phyloP scores from a whole-genome alignment of 116 monocot genomes.

The Phalaenopsis hybrid region DNA sequence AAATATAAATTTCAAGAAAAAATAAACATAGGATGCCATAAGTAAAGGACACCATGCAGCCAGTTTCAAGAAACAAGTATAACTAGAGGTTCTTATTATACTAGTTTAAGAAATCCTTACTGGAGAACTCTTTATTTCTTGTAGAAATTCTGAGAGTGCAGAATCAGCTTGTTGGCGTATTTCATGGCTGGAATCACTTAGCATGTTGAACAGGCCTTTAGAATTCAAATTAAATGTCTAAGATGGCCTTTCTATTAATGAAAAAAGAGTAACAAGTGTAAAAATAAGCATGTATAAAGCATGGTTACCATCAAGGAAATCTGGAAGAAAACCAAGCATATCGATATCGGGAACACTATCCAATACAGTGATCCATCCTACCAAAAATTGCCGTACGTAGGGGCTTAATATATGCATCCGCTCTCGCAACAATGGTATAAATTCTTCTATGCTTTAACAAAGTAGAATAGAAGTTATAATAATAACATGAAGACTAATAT shows the following conservation, averaged over 20 bases:
- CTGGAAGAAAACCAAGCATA: constrained; percentile 99
- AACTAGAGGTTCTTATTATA: not conserved
- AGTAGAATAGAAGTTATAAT: constrained; percentile 14
- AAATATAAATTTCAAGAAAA: not conserved
- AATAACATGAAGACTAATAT: constrained; percentile 2
- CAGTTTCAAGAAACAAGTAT: not conserved
- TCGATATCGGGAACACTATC: constrained; percentile 99
- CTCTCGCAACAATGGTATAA: constrained; percentile 93
- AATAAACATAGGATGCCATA: not conserved
- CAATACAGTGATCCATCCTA: constrained; percentile 98
- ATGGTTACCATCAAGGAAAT: constrained; percentile 96
- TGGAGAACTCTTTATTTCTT: constrained; percentile 94
- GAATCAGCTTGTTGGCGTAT: constrained; percentile 94
- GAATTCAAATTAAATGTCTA: constrained; percentile 2
- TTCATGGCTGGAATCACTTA: constrained; percentile 93
- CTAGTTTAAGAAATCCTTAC: constrained; percentile 33
- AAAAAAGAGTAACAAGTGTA: constrained; percentile 8
- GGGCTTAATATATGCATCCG: constrained; percentile 99
- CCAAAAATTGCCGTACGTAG: constrained; percentile 93
- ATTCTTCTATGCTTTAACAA: constrained; percentile 91
- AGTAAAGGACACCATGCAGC: not conserved
- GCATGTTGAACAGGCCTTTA: constrained; percentile 88
- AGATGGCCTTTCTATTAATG: constrained; percentile 10
- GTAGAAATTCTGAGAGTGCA: constrained; percentile 91
- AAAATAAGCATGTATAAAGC: not conserved